Percentiles rank a stretch among this genome's conserved stretches.
Evolutionary conservation across 805 yeast species (phyloP).

Genomic region (Suhomyces prunicola): DNA sequence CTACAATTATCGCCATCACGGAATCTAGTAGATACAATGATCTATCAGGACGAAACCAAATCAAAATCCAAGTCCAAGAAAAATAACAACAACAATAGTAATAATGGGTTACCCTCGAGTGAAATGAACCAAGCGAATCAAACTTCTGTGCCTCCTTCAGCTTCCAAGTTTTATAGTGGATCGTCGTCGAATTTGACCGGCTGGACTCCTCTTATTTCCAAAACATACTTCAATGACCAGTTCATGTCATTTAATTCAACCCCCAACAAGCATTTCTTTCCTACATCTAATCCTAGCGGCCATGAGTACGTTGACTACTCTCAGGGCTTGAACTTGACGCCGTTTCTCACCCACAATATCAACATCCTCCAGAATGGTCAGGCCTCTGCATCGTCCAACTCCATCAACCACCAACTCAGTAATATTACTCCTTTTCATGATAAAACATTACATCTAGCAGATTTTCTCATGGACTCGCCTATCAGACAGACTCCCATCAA

Average conservation of each 20-base stretch:
- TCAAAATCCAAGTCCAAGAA: background rate
- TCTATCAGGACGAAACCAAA: constrained; percentile 16
- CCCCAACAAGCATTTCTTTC: constrained; percentile 29
- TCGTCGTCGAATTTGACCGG: constrained; percentile 22
- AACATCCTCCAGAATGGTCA: constrained; percentile 18
- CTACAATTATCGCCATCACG: constrained; percentile 37
- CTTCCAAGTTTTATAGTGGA: constrained; percentile 16
- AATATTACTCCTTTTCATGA: constrained; percentile 44
- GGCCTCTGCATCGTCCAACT: constrained; percentile 13
- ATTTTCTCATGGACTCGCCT: constrained; percentile 46
- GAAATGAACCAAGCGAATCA: constrained; percentile 1
- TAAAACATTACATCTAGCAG: constrained; percentile 38
- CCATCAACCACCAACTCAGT: constrained; percentile 20
- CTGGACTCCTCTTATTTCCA: constrained; percentile 43
- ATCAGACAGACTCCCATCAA: constrained; percentile 34
- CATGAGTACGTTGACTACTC: constrained; percentile 26
- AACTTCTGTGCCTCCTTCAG: constrained; percentile 19
- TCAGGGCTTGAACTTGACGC: constrained; percentile 39
- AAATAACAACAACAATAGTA: background rate
- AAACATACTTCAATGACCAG: constrained; percentile 35
- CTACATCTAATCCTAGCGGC: constrained; percentile 7
- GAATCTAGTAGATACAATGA: constrained; percentile 31
- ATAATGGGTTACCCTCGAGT: background rate
- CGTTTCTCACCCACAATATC: constrained; percentile 36
- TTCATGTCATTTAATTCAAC: constrained; percentile 33